phyloP scores from a whole-genome alignment of 2,329 filamentous ascomycete species.

The Xylariaceae sp. region DNA sequence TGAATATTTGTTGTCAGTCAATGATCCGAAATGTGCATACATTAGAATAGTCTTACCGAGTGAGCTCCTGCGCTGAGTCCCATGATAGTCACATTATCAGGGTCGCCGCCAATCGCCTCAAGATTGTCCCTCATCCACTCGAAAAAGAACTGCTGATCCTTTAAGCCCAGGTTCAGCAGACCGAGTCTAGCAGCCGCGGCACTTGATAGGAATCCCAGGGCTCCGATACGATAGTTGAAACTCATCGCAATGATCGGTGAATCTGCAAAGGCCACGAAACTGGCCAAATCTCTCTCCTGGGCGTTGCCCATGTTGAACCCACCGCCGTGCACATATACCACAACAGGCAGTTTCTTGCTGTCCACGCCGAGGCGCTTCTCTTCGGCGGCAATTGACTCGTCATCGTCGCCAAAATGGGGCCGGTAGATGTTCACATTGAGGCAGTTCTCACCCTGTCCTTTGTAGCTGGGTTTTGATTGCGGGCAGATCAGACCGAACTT shows the following conservation, averaged over 20 bases:
- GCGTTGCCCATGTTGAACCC: slow-evolving; percentile 53
- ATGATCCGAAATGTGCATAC: too few relatives aligned
- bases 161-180: slow-evolving; percentile 58
- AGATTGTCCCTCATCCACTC: slow-evolving; percentile 59
- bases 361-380: slow-evolving; percentile 25
- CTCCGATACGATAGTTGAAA: slow-evolving; percentile 60
- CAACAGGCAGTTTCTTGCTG: slow-evolving; percentile 40
- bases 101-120: slow-evolving; percentile 55
- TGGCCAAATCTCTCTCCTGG: slow-evolving; percentile 53
- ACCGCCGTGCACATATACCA: slow-evolving; percentile 60
- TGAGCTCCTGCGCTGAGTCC: slow-evolving; percentile 59
- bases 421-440: slow-evolving; percentile 49
- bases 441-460: slow-evolving; percentile 45
- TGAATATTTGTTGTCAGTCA: background rate
- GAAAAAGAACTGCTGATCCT: slow-evolving; percentile 55
- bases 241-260: slow-evolving; percentile 52
- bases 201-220: slow-evolving; percentile 65
- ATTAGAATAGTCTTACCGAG: slow-evolving; percentile 35
- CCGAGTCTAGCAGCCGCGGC: slow-evolving; percentile 47
- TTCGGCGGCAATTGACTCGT: slow-evolving; percentile 17
- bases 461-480: slow-evolving; percentile 20
- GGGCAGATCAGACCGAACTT: slow-evolving; percentile 37
- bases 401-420: slow-evolving; percentile 31
- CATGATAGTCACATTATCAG: slow-evolving; percentile 53
- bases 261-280: slow-evolving; percentile 53